Base-by-base conservation (phyloP, 148 eudicot species). In the Heliosperma pusillum region DNA sequence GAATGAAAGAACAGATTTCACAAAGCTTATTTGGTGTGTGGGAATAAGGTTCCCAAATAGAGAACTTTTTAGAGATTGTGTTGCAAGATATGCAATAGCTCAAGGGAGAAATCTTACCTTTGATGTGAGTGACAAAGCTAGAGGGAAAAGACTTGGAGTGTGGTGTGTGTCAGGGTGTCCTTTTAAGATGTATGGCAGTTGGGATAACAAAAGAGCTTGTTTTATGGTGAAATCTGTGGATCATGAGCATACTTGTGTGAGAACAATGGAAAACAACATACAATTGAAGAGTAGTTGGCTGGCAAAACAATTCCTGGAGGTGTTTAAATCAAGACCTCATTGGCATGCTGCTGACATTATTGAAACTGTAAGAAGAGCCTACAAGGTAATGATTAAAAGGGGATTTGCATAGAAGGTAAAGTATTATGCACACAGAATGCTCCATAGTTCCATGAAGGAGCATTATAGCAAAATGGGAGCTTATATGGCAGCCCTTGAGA, bases 251-350 rank as follows among this genome's bases (percentile, higher is more conserved):
- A 29, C 0, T 26, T 55, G 47, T 10, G 4, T 1, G 3, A 36
- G 65, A 5, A 72, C 20, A 4, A 56, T 56, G 65, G 5, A 21
- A 0, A n/a, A 0, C 0, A 72, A 72, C 0, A 57, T 19, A 3
- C 52, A 57, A 20, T 2, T 72, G 0, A 72, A 27, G 2, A 2
- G 29, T 5, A 10, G 10, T 19, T 57, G 25, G 29, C 0, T 72
- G 3, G 75, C 66, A 7, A 5, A 29, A 2, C 40, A 56, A 9
- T 19, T 71, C 1, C 26, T 71, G 0, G 45, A 71, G 12, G 25
- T 55, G n/a, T 55, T 71, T 11, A 71, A 71, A 11, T 9, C 40
- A 1, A 56, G 63, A 27, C 74, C 74, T 7, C 63, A 71, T 10
- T 71, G 47, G 74, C 63, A 25, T 25, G 25, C 19, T 2, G 16